Evolutionary conservation across 2,329 filamentous ascomycete genomes (phyloP), one percentile per base, ranked within the genome.

Genomic region (Monosporascus sp.): DNA sequence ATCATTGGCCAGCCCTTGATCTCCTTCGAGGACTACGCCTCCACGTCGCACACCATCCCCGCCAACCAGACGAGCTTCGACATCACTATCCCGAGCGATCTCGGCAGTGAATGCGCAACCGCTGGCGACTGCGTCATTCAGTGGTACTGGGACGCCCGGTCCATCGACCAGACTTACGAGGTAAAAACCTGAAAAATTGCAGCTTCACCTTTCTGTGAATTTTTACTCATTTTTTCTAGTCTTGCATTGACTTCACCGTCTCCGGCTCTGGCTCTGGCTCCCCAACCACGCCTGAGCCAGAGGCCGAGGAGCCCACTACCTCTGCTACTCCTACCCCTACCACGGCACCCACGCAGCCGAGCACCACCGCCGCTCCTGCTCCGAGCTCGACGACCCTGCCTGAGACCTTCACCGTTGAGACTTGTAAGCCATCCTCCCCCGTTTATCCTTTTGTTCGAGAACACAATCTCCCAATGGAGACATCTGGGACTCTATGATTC

Each of bases 71-170:
- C 72, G 52, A 66, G 67, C 47, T 83, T 83, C 69, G 70, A 69
- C 57, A 69, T 84, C 64, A 82, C 75, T 51, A 79, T 84, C 61
- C 81, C 81, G 5, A 61, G 60, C 43, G 72, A 78, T 59, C 67
- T 82, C 46, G 65, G 63, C 56, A 61, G 59, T 58, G 64, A 76
- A 57, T 81, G 78, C 62, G 64, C 71, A 36, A 73, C 67, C 19
- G 70, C 72, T 24, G 76, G 76, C 49, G 62, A 61, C 54, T 79
- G 79, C 62, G 78, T 80, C 7, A 72, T 83, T 47, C 80, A 80
- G 65, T 83, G 80, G 72, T 84, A 72, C 66, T 80, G 76, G 72
- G 78, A 84, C 56, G 34, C 66, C 0, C 56, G 63, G 2, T 71
- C 71, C 22, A 64, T 67, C 5, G 61, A 59, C 44, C 60, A 62